Evolutionary conservation across 768 basidiomycete species (phyloP).

Genomic region (Amanita thiersii): DNA sequence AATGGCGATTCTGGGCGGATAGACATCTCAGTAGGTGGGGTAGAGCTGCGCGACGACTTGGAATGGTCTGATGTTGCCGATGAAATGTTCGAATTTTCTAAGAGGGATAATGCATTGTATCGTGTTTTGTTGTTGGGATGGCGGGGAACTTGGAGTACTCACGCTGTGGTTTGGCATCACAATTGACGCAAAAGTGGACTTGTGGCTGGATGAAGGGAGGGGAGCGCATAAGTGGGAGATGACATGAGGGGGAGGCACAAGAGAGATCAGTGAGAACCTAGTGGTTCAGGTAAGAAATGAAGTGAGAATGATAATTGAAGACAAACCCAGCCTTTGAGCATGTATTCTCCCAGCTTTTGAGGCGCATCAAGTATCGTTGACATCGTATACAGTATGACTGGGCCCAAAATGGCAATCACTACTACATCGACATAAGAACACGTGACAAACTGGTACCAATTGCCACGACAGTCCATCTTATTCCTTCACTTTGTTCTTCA

Average conservation of each 20-base stretch:
- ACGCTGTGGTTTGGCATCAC: constrained; percentile 34
- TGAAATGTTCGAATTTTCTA: constrained; percentile 14
- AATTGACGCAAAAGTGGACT: constrained; percentile 55
- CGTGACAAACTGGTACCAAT: background rate
- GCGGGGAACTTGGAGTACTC: constrained; percentile 10
- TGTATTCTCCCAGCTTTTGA: constrained; percentile 55
- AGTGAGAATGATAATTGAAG: background rate
- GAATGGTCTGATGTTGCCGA: constrained; percentile 42
- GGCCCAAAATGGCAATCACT: background rate
- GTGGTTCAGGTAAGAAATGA: background rate
- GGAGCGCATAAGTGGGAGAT: constrained; percentile 68
- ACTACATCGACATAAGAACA: background rate
- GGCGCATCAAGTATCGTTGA: constrained; percentile 48
- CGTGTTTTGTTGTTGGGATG: background rate
- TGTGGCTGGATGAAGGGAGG: constrained; percentile 40
- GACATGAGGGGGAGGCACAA: constrained; percentile 50
- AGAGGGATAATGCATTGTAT: background rate
- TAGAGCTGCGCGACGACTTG: constrained; percentile 54
- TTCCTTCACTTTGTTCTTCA: constrained; percentile 18
- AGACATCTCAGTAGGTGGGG: constrained; percentile 73
- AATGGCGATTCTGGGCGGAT: constrained; percentile 50
- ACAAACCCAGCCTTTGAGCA: constrained; percentile 73
- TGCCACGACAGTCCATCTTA: constrained; percentile 23
- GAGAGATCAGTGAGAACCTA: constrained; percentile 19
- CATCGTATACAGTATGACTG: constrained; percentile 24